These are phyloP conservation scores for Diaporthe helianthi DNA, from an alignment of 2,329 filamentous ascomycete genomes.

Conservation along the genomic window DNA sequence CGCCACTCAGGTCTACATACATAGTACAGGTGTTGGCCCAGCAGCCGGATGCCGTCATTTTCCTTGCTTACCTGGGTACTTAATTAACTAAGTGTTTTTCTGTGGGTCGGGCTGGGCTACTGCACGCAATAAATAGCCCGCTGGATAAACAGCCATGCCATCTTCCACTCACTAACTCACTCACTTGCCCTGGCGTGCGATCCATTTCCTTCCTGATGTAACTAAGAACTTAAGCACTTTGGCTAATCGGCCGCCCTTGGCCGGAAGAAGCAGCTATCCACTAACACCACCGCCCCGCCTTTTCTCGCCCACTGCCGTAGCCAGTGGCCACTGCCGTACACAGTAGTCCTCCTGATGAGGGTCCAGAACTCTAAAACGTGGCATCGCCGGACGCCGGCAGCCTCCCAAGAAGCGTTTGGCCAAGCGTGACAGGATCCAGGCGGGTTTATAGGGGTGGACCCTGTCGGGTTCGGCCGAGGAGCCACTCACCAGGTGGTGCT, in stretches of 20 bases:
- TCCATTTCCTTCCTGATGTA: neutral
- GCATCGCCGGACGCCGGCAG: neutral
- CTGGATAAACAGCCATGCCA: slow-evolving; percentile 15
- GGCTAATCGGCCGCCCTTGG: slow-evolving; percentile 11
- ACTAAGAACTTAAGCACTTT: neutral
- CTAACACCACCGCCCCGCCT: neutral
- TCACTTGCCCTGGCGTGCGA: neutral
- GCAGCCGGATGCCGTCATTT: neutral
- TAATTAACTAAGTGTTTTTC: too few species aligned
- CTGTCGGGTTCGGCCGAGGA: slow-evolving; percentile 15
- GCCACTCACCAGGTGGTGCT: neutral
- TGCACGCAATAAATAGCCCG: slow-evolving; percentile 17
- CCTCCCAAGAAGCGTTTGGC: slow-evolving; percentile 13
- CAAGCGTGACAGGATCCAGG: slow-evolving; percentile 1
- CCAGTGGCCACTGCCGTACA: neutral
- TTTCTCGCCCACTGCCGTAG: neutral
- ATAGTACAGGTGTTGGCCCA: too few species aligned
- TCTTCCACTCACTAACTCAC: slow-evolving; percentile 9
- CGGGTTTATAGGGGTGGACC: slow-evolving; percentile 3
- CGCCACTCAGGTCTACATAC: too few species aligned
- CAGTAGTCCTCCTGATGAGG: neutral
- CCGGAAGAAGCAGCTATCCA: slow-evolving; percentile 22
- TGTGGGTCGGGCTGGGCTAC: slow-evolving; percentile 3
- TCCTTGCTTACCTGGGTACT: too few species aligned
- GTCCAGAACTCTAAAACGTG: slow-evolving; percentile 5